Conservation (phyloP, 2,329 filamentous ascomycete species). For the Hortaea sp. region DNA sequence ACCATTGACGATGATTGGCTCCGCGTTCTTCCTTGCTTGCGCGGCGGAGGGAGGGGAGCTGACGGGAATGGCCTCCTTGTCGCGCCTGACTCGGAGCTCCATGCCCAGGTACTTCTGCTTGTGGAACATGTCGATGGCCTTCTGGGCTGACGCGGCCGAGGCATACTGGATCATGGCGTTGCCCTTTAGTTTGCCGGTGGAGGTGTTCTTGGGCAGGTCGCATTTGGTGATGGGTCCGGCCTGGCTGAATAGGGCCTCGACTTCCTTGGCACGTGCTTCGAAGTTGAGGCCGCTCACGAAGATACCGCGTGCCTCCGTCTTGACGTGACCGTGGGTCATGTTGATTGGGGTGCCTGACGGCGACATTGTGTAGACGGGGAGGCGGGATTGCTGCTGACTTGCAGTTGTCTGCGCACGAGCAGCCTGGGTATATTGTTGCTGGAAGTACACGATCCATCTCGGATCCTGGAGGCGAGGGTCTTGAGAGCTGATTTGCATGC, state of each 20-base stretch:
- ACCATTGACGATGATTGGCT: slow-evolving; percentile 12
- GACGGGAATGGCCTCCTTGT: slow-evolving; percentile 16
- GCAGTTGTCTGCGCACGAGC: neutral
- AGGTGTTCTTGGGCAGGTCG: slow-evolving; percentile 15
- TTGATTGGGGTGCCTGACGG: slow-evolving; percentile 17
- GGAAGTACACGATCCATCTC: neutral
- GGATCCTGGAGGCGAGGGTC: slow-evolving; percentile 4
- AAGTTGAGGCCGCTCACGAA: slow-evolving; percentile 20
- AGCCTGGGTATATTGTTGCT: neutral
- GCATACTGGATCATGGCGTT: slow-evolving; percentile 19
- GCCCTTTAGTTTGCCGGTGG: slow-evolving; percentile 19
- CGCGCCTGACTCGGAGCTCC: slow-evolving; percentile 16
- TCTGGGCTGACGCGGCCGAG: slow-evolving; percentile 14
- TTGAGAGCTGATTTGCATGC: slow-evolving; percentile 1
- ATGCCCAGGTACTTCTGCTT: slow-evolving; percentile 13
- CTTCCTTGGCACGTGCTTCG: slow-evolving; percentile 16
- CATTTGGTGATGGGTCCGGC: slow-evolving; percentile 18
- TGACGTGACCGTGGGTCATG: slow-evolving; percentile 12
- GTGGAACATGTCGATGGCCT: slow-evolving; percentile 18
- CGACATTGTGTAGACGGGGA: neutral
- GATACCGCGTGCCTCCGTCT: slow-evolving; percentile 18
- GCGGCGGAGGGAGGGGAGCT: slow-evolving; percentile 7
- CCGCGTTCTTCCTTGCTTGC: slow-evolving; percentile 2
- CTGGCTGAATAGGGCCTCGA: slow-evolving; percentile 15
- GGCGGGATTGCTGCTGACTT: neutral